Evolutionary conservation across 345 rosid species (phyloP).

Genomic region (Populus euphratica): DNA sequence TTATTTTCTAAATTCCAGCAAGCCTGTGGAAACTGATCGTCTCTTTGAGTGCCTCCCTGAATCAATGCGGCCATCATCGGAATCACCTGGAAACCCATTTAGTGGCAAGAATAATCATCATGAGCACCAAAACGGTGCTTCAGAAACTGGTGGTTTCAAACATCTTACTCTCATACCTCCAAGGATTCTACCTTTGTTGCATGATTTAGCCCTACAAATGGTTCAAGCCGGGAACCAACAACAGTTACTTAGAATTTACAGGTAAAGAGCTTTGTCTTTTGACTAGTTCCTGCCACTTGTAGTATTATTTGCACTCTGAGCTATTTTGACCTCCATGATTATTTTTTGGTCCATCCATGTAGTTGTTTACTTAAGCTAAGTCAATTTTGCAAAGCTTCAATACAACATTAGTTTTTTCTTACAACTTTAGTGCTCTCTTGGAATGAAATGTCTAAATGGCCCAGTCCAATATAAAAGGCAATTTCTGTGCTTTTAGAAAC

Average conservation of each 20-base stretch:
- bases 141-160: constrained; percentile 66
- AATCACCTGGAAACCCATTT: constrained; percentile 45
- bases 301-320: not conserved
- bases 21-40: constrained; percentile 92
- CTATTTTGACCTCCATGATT: not conserved
- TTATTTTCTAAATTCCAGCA: constrained; percentile 45
- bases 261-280: constrained; percentile 39
- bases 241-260: constrained; percentile 63
- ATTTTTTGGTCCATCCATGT: not conserved
- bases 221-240: constrained; percentile 87
- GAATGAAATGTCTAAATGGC: not conserved
- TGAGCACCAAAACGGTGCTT: constrained; percentile 47
- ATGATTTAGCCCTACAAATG: constrained; percentile 90
- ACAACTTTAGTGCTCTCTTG: not conserved
- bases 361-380: not conserved
- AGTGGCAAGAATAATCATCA: constrained; percentile 44
- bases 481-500: not conserved
- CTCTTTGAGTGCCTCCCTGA: constrained; percentile 94
- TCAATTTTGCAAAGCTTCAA: not conserved
- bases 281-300: not conserved
- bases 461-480: not conserved
- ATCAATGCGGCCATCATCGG: constrained; percentile 81
- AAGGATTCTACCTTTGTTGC: constrained; percentile 78
- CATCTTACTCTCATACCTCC: constrained; percentile 85
- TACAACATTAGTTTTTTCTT: not conserved